Percentiles rank a stretch among this genome's conserved stretches.
Evolutionary conservation across 306 rosid genomes (phyloP).

Genomic region (Trifolium fragiferum): DNA sequence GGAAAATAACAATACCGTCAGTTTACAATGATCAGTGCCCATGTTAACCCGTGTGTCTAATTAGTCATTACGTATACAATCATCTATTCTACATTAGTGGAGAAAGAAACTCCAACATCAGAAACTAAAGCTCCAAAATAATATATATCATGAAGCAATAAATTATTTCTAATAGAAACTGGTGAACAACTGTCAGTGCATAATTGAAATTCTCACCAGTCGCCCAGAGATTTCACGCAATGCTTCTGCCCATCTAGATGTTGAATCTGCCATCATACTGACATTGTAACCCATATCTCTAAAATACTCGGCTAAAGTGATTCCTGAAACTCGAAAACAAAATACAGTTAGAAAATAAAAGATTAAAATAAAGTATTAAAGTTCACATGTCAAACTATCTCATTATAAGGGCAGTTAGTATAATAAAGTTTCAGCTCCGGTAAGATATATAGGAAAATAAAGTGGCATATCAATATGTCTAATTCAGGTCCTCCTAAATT

Average conservation of each 20-base stretch:
- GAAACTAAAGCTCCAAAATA: conserved; percentile 25
- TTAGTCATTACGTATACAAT: conserved; percentile 10
- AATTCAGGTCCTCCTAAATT: not conserved
- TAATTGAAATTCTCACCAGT: conserved; percentile 66
- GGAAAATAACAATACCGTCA: conserved; percentile 38
- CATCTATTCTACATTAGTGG: conserved; percentile 15
- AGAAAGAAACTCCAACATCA: conserved; percentile 18
- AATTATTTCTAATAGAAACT: conserved; percentile 3
- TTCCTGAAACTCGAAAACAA: conserved; percentile 65
- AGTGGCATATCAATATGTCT: conserved; percentile 13
- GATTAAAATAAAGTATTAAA: conserved; percentile 10
- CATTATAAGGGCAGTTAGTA: conserved; percentile 9
- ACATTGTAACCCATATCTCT: conserved; percentile 99
- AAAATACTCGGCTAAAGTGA: conserved; percentile 95
- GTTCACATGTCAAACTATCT: conserved; percentile 14
- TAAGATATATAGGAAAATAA: conserved; percentile 31
- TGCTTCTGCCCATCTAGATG: conserved; percentile 99
- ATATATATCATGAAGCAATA: not conserved
- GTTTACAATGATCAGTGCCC: conserved; percentile 30
- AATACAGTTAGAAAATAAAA: conserved; percentile 5
- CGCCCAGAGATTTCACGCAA: conserved; percentile 99
- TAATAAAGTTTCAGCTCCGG: conserved; percentile 28
- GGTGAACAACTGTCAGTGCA: conserved; percentile 3
- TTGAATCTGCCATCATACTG: conserved; percentile 99
- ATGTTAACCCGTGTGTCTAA: conserved; percentile 18